Base-by-base conservation (phyloP, 106 monocot species). In the Dendrobium huoshanense region DNA sequence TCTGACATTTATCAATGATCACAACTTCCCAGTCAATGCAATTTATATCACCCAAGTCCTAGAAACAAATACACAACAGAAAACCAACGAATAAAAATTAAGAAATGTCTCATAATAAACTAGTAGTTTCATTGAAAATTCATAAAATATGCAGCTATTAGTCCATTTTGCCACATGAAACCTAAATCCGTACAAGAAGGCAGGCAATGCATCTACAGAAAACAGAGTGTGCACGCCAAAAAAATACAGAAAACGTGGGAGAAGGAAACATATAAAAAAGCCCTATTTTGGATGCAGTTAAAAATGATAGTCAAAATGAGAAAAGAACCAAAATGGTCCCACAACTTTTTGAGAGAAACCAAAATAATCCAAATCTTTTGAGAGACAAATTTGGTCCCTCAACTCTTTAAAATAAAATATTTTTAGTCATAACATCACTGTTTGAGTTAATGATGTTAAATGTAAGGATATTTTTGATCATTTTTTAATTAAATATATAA, bases 1-100 rank as follows among this genome's bases (percentile, higher is more conserved):
- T 82, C 64, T 96, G 91, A 79, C 93, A 92, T 24, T 93, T 87
- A 85, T 96, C 96, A 84, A 96, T 81, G 17, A 96, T 75, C 48
- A 93, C 9, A 76, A 88, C 82, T 56, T 93, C 93, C 93, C 96
- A 96, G 48, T 78, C 81, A 80, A 96, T 75, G 78, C 77, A 78
- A 45, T 80, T 81, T 65, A 93, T 10, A 78, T 43, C 40, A 25
- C 85, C 85, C 67, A 90, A 84, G 75, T 96, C 96, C 96, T 96
- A 82, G 16, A 83, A 33, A 13, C 2, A 43, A 73, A 40, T 18
- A 75, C 10, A 67, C 10, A 81, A 56, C n/a, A 55, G 17, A 51
- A 80, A 17, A 29, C 37, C 9, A 41, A 43, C 1, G n/a, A 8
- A 75, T 73, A 44, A 19, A 61, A 45, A 56, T 8, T 75, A 4